A percentile compares a stretch with the other conserved stretches of the same genome.
Evolutionary conservation across 345 rosid genomes (phyloP).

Genomic region (Melastoma malabathricum): DNA sequence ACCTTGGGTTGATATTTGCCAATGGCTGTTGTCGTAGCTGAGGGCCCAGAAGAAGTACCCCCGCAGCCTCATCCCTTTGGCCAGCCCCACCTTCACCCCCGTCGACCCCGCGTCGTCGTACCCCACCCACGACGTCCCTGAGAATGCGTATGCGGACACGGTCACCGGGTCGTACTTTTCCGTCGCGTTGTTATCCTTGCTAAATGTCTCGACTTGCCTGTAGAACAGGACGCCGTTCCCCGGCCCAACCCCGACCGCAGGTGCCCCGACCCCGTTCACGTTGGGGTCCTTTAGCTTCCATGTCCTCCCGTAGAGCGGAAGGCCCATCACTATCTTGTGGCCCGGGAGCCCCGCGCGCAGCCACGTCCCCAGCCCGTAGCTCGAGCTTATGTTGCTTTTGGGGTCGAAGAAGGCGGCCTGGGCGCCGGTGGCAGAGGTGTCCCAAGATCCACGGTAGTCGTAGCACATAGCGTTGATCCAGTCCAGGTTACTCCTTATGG

Average conservation of each 20-base stretch:
- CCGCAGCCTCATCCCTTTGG: constrained; percentile 2
- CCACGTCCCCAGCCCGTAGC: constrained; percentile 17
- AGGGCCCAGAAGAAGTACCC: constrained; percentile 24
- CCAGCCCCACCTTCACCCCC: constrained; percentile 6
- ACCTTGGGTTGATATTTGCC: constrained; percentile 14
- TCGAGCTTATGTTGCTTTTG: constrained; percentile 11
- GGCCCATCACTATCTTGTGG: constrained; percentile 16
- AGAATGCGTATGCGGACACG: constrained; percentile 14
- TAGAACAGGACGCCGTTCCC: constrained; percentile 6
- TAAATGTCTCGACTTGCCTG: constrained; percentile 9
- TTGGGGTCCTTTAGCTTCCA: constrained; percentile 17
- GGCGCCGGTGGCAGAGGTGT: constrained; percentile 16
- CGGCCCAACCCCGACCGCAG: constrained; percentile 16
- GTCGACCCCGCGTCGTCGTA: constrained; percentile 13
- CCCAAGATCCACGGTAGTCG: constrained; percentile 23
- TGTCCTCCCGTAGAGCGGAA: constrained; percentile 19
- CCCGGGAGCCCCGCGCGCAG: constrained; percentile 8
- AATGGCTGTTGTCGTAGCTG: constrained; percentile 8
- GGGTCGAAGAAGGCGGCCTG: constrained; percentile 17
- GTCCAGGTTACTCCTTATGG: constrained; percentile 12
- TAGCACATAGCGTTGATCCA: constrained; percentile 16
- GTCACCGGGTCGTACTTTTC: constrained; percentile 11
- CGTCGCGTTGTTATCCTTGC: constrained; percentile 6
- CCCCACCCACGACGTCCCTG: constrained; percentile 16
- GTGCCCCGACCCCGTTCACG: constrained; percentile 10